phyloP scores from a whole-genome alignment of 306 rosid species.

The Alnus glutinosa region DNA sequence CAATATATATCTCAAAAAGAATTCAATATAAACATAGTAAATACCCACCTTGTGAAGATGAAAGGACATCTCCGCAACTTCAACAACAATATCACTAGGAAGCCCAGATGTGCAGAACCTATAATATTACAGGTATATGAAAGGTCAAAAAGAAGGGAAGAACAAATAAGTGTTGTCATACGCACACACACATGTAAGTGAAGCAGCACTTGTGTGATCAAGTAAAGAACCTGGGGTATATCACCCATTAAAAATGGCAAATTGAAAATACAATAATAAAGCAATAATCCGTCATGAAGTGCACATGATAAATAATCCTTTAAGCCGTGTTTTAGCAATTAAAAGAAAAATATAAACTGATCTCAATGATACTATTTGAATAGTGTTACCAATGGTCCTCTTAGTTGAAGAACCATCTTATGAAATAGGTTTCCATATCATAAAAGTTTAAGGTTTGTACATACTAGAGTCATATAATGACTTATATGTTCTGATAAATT shows the following conservation, averaged over 20 bases:
- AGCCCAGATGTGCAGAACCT: conserved; percentile 99
- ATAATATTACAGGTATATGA: conserved; percentile 16
- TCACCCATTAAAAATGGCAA: neutral
- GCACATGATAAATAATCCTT: neutral
- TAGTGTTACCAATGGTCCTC: neutral
- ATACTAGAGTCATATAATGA: neutral
- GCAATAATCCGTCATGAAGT: neutral
- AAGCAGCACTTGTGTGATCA: neutral
- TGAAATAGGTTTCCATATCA: neutral
- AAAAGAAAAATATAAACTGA: neutral
- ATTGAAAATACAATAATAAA: neutral
- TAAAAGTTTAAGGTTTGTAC: neutral
- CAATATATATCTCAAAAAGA: conserved; percentile 19
- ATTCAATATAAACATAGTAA: conserved; percentile 11
- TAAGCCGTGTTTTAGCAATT: neutral
- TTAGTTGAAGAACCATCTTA: neutral
- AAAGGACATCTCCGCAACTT: conserved; percentile 94
- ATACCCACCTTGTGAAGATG: conserved; percentile 90
- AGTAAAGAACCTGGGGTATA: neutral
- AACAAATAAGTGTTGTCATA: neutral
- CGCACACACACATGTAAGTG: neutral
- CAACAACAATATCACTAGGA: conserved; percentile 90
- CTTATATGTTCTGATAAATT: too few relatives aligned
- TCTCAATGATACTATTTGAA: neutral
- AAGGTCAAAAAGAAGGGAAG: neutral